Conservation (phyloP, 495 filamentous ascomycete species). For the Hyaloscypha bicolor region DNA sequence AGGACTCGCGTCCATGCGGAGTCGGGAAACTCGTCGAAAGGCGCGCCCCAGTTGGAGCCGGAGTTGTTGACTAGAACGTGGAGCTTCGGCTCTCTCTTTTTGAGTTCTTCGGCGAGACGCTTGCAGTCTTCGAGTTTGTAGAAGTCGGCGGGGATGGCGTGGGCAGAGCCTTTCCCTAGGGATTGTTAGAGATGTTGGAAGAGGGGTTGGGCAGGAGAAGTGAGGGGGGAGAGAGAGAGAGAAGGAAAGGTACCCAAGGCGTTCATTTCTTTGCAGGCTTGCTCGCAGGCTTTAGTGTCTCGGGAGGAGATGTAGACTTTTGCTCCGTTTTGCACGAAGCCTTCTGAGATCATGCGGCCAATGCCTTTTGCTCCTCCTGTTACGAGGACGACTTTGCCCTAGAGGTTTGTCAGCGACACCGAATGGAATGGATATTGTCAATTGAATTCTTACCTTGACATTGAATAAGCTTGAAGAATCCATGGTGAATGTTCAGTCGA, state of each 20-base stretch:
- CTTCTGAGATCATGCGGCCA: slow-evolving; percentile 79
- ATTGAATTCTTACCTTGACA: slow-evolving; percentile 28
- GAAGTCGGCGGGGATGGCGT: slow-evolving; percentile 71
- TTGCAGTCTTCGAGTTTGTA: slow-evolving; percentile 74
- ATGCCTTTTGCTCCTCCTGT: slow-evolving; percentile 62
- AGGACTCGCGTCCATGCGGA: slow-evolving; percentile 72
- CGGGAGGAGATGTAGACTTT: slow-evolving; percentile 84
- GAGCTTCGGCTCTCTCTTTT: slow-evolving; percentile 64
- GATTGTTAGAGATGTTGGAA: neutral
- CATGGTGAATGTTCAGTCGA: slow-evolving; percentile 16
- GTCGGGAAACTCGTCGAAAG: slow-evolving; percentile 67
- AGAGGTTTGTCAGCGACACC: neutral
- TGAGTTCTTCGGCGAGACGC: slow-evolving; percentile 63
- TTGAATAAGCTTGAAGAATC: slow-evolving; percentile 31
- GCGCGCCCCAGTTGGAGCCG: slow-evolving; percentile 71
- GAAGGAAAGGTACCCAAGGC: slow-evolving; percentile 45
- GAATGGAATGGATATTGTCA: neutral
- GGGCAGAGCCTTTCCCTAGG: slow-evolving; percentile 55
- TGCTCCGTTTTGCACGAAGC: slow-evolving; percentile 76
- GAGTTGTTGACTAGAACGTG: slow-evolving; percentile 83
- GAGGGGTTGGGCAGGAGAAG: neutral
- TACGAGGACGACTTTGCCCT: slow-evolving; percentile 46
- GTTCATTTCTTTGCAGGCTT: slow-evolving; percentile 62
- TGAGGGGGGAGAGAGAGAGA: neutral
- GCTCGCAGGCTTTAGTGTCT: slow-evolving; percentile 60